A percentile compares a stretch with the other conserved stretches of the same genome.
Conservation (phyloP, 116 monocot species). For the Cymodocea nodosa region DNA sequence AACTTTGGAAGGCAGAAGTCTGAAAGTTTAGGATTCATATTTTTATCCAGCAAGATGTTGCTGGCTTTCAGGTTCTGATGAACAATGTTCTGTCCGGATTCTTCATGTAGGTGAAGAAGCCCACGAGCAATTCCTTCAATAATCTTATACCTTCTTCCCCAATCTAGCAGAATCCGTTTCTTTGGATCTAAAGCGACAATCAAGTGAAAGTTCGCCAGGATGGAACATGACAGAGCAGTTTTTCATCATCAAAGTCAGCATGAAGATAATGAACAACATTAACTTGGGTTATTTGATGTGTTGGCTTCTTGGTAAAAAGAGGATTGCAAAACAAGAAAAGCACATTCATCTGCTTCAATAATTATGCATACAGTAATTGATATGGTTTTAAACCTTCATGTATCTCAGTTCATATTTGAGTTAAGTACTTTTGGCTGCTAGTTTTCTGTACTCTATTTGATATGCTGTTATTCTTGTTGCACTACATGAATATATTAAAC, state of each 20-base stretch:
- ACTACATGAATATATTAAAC: no score
- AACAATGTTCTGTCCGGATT: slow-evolving; percentile 7
- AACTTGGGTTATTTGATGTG: no score
- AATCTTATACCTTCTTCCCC: slow-evolving; percentile 10
- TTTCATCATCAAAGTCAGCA: no score
- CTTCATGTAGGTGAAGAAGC: slow-evolving; percentile 17
- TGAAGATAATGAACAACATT: no score
- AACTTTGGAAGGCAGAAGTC: slow-evolving; percentile 9
- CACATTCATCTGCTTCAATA: neutral
- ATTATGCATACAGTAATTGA: neutral
- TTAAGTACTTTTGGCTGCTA: no score
- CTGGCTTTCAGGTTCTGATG: slow-evolving; percentile 19
- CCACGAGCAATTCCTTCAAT: slow-evolving; percentile 13
- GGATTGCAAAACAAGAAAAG: neutral
- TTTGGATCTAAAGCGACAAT: neutral
- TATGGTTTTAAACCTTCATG: no score
- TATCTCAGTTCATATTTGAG: no score
- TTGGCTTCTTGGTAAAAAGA: neutral
- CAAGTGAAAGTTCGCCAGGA: neutral
- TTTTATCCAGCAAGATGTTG: slow-evolving; percentile 14
- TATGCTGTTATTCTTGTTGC: no score
- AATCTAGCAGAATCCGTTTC: slow-evolving; percentile 12
- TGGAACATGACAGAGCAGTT: neutral
- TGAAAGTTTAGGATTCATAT: slow-evolving; percentile 15
- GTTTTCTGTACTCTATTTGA: no score